These are phyloP conservation scores for Bolboschoenoplectus hybrid DNA, from an alignment of 202 grass and related monocot species.

Conservation along the genomic window DNA sequence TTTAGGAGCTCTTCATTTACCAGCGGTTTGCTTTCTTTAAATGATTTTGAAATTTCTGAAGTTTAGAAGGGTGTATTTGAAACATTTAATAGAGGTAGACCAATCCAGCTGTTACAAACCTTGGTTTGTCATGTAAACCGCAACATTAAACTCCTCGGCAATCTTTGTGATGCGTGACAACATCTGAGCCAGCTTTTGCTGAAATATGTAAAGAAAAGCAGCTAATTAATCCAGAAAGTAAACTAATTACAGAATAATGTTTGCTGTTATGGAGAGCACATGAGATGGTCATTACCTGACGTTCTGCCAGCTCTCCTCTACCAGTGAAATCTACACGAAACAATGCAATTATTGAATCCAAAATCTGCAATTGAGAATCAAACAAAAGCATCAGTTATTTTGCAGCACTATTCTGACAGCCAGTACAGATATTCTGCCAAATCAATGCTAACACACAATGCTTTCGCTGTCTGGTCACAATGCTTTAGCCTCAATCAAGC, in stretches of 20 bases:
- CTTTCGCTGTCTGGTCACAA: neutral
- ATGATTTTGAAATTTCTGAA: slow-evolving; percentile 27
- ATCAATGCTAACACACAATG: neutral
- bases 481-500: neutral
- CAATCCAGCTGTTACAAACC: slow-evolving; percentile 40
- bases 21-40: neutral
- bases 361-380: slow-evolving; percentile 53
- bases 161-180: slow-evolving; percentile 89
- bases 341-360: slow-evolving; percentile 85
- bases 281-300: slow-evolving; percentile 52
- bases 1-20: neutral
- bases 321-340: slow-evolving; percentile 93
- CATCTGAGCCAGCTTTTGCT: slow-evolving; percentile 98
- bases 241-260: neutral
- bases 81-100: neutral
- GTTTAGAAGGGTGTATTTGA: slow-evolving; percentile 1
- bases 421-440: neutral
- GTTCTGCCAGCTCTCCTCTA: slow-evolving; percentile 84
- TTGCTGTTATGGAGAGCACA: neutral
- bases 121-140: slow-evolving; percentile 97
- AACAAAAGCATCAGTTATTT: slow-evolving; percentile 38
- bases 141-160: slow-evolving; percentile 93
- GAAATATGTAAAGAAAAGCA: slow-evolving; percentile 33
- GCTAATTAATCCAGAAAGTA: slow-evolving; percentile 38
- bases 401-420: neutral